Evolutionary conservation across 345 rosid species (phyloP).

Genomic region (Euphorbia peplus): DNA sequence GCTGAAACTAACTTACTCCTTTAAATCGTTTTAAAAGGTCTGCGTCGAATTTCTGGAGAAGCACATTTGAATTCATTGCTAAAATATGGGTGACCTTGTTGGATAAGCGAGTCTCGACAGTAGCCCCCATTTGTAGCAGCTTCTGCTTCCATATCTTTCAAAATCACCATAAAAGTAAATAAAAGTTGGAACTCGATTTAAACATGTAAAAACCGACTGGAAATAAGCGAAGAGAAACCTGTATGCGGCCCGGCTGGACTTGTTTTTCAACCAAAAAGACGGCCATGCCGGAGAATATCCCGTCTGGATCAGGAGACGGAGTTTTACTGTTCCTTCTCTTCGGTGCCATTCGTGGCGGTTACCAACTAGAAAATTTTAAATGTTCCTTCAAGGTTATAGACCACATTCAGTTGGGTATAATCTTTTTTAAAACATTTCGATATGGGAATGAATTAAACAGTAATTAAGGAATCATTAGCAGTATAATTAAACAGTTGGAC

Average conservation of each 20-base stretch:
- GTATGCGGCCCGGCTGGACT: slow-evolving; percentile 77
- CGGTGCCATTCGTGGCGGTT: slow-evolving; percentile 84
- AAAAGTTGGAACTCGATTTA: neutral
- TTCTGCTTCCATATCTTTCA: slow-evolving; percentile 85
- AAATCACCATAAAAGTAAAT: neutral
- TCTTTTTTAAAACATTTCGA: no score
- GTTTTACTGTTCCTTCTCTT: slow-evolving; percentile 43
- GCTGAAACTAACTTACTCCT: slow-evolving; percentile 42
- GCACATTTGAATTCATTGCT: slow-evolving; percentile 46
- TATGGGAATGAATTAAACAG: no score
- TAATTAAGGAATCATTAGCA: no score
- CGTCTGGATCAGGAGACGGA: slow-evolving; percentile 49
- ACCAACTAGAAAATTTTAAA: no score
- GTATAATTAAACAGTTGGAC: no score
- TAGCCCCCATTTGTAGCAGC: slow-evolving; percentile 81
- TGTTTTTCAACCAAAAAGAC: slow-evolving; percentile 57
- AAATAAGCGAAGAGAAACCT: slow-evolving; percentile 40
- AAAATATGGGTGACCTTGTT: slow-evolving; percentile 62
- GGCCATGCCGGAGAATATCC: slow-evolving; percentile 72
- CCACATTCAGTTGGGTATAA: no score
- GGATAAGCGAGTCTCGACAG: slow-evolving; percentile 45
- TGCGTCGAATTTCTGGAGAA: slow-evolving; percentile 38
- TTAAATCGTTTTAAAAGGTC: slow-evolving; percentile 41
- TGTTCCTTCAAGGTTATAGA: no score
- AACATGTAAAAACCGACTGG: neutral